Conservation (phyloP, 1,139 yeast species). For the Lodderomyces beijingensis region DNA sequence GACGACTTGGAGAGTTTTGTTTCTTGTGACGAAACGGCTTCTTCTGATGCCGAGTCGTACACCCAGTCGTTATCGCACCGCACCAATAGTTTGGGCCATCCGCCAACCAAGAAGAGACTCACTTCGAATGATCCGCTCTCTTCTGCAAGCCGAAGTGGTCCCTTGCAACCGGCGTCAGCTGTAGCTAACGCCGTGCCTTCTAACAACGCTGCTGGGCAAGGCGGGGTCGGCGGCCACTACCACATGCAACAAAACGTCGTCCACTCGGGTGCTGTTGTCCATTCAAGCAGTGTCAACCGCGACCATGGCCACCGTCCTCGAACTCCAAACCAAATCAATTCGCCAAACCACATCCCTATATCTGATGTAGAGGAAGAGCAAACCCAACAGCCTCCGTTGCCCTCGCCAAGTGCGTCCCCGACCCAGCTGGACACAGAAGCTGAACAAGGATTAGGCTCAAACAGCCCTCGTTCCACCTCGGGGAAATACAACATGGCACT, state of each 20-base stretch:
- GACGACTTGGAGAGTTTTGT: conserved; percentile 20
- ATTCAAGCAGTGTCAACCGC: too few relatives aligned
- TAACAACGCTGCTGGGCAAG: conserved; percentile 5
- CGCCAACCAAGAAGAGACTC: conserved; percentile 41
- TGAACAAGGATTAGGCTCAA: conserved; percentile 1
- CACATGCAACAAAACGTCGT: conserved; percentile 2
- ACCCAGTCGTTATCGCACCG: conserved; percentile 20
- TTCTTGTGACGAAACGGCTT: conserved; percentile 35
- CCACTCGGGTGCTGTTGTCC: too few relatives aligned
- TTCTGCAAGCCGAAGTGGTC: background rate
- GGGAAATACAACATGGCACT: conserved; percentile 2
- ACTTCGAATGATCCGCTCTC: conserved; percentile 12
- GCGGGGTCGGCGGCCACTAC: background rate
- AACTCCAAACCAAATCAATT: conserved; percentile 29
- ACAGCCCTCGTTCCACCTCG: conserved; percentile 2
- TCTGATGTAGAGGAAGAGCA: conserved; percentile 37
- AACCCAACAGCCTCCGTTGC: conserved; percentile 50
- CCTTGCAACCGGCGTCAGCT: background rate
- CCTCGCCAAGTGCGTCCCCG: conserved; percentile 70
- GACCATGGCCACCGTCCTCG: conserved; percentile 20
- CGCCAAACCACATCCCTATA: conserved; percentile 35
- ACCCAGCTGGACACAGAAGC: conserved; percentile 28
- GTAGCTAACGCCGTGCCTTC: background rate
- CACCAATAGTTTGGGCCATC: conserved; percentile 17
- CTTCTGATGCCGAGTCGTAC: conserved; percentile 33